These are phyloP conservation scores for Colletotrichum tropicicola DNA, from an alignment of 2,329 filamentous ascomycete species.

Conservation along the genomic window DNA sequence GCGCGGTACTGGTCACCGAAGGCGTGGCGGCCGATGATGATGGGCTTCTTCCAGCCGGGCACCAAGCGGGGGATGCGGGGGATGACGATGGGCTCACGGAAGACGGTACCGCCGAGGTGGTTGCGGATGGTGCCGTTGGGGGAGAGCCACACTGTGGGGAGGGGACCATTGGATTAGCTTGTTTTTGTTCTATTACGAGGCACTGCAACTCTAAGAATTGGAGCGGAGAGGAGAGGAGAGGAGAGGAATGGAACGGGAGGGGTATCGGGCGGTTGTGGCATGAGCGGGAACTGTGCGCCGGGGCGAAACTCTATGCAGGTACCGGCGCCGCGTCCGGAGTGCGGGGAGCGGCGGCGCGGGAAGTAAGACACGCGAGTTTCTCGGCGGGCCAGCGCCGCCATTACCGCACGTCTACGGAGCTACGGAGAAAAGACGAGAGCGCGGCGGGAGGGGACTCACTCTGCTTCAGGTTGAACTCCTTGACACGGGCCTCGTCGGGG, in stretches of 20 bases:
- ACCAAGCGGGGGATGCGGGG: slow-evolving; percentile 91
- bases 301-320: slow-evolving; percentile 17
- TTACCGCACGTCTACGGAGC: not conserved
- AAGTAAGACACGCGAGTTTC: slow-evolving; percentile 1
- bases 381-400: not conserved
- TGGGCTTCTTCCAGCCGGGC: slow-evolving; percentile 97
- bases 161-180: slow-evolving; percentile 8
- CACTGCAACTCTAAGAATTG: not conserved
- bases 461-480: slow-evolving; percentile 99
- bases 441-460: slow-evolving; percentile 64
- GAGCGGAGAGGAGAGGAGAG: not conserved
- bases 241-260: no score
- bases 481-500: slow-evolving; percentile 92
- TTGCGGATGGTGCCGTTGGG: slow-evolving; percentile 91
- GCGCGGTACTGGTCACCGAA: slow-evolving; percentile 99
- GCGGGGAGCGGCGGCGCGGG: slow-evolving; percentile 1
- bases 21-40: slow-evolving; percentile 98
- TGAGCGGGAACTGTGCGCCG: not conserved
- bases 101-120: slow-evolving; percentile 89
- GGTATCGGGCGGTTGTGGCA: slow-evolving; percentile 1
- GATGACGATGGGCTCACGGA: slow-evolving; percentile 99
- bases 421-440: not conserved
- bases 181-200: not conserved
- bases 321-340: slow-evolving; percentile 4
- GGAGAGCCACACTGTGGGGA: slow-evolving; percentile 86